These are phyloP conservation scores for Syncephalastrum monosporum DNA, from an alignment of 371 early-diverging fungal genomes.

Conservation along the genomic window DNA sequence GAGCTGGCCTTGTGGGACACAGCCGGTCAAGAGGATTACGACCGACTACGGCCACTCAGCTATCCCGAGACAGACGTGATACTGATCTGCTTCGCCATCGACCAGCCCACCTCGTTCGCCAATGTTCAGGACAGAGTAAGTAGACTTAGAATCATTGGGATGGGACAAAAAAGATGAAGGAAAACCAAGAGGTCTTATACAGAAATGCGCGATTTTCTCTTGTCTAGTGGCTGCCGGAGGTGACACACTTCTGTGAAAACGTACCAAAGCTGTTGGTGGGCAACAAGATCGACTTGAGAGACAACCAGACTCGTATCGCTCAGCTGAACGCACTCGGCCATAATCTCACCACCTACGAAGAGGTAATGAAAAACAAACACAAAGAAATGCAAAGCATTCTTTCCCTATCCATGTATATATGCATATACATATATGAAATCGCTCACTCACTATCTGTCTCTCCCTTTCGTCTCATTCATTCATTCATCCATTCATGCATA, in stretches of 20 bases:
- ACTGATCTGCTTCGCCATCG: slow-evolving; percentile 69
- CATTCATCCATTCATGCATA: not conserved
- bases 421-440: not conserved
- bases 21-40: slow-evolving; percentile 92
- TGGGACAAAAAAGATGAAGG: not conserved
- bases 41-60: slow-evolving; percentile 73
- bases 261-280: slow-evolving; percentile 88
- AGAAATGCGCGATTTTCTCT: not conserved
- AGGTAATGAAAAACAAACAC: slow-evolving; percentile 18
- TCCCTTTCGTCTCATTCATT: not conserved
- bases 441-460: not conserved
- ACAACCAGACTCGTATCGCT: slow-evolving; percentile 33
- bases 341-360: slow-evolving; percentile 31
- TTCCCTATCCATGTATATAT: too few relatives aligned
- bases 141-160: not conserved
- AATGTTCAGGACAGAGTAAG: slow-evolving; percentile 61
- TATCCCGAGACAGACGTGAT: slow-evolving; percentile 78
- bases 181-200: too few relatives aligned
- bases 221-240: slow-evolving; percentile 79
- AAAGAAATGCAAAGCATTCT: not conserved
- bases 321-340: slow-evolving; percentile 36
- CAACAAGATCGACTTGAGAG: slow-evolving; percentile 84
- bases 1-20: slow-evolving; percentile 73
- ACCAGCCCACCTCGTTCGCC: slow-evolving; percentile 63
- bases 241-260: slow-evolving; percentile 80